Conservation (phyloP, 2,329 filamentous ascomycete genomes). For the Talaromyces piceae region DNA sequence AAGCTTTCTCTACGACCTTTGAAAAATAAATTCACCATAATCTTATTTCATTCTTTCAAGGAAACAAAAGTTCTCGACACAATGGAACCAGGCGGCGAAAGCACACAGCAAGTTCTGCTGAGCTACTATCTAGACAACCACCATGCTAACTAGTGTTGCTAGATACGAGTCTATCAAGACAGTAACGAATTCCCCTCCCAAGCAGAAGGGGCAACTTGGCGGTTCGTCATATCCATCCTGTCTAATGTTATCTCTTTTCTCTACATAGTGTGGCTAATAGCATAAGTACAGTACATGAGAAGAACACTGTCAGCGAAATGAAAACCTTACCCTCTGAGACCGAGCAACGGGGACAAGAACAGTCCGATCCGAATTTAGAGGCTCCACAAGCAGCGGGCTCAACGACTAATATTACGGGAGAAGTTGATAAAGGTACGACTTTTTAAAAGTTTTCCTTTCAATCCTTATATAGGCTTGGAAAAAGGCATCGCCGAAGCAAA, state of each 20-base stretch:
- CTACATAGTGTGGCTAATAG: background rate
- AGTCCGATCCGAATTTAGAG: conserved; percentile 47
- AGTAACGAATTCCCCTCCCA: conserved; percentile 44
- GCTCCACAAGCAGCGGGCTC: conserved; percentile 46
- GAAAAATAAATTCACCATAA: background rate
- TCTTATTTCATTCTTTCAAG: background rate
- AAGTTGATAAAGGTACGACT: conserved; percentile 34
- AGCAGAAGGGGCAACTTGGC: conserved; percentile 51
- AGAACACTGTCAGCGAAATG: conserved; percentile 28
- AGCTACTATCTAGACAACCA: background rate
- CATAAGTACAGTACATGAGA: conserved; percentile 13
- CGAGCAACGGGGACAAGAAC: conserved; percentile 38
- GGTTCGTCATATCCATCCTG: conserved; percentile 33
- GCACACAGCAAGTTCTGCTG: conserved; percentile 1
- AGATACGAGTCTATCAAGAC: conserved; percentile 53
- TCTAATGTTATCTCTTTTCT: background rate
- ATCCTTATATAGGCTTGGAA: background rate
- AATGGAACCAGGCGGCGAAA: conserved; percentile 10
- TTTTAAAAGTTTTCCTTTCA: background rate
- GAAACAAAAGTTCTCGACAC: background rate
- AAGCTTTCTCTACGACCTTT: background rate
- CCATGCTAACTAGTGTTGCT: background rate
- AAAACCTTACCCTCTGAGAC: conserved; percentile 17
- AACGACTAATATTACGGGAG: conserved; percentile 36
- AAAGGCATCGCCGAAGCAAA: background rate